Evolutionary conservation across 768 basidiomycete species (phyloP), one percentile per base, ranked within the genome.

Genomic region (Tulasnella calospora): DNA sequence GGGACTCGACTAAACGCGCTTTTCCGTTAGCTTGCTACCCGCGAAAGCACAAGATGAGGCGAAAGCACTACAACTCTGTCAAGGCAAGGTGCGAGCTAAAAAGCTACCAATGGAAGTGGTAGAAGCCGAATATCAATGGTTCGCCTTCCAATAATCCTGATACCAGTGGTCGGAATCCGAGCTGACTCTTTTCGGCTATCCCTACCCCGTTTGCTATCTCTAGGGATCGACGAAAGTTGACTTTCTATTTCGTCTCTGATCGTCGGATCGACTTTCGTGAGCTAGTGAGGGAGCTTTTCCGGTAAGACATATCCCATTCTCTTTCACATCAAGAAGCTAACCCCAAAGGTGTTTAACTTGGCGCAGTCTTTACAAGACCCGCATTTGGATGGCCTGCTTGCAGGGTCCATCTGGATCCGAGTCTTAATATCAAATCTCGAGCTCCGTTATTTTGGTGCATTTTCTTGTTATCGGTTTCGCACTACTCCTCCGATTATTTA

Each of bases 41-140:
- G 87, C 90, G 57, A 99, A 99, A 86, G 87, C 90, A 77, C 91
- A 92, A 82, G 97, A 99, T 84, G 97, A 99, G 85, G 85, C 90
- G 78, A 96, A 96, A 85, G 97, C 97, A 30, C 86, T 99, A 67
- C 91, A 94, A 82, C 86, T 98, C 76, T 98, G 96, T 81, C 91
- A 95, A 84, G 93, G 88, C 79, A 98, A 98, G 84, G 96, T 98
- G 19, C 87, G 91, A 75, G 94, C 95, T 84, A 94, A 96, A 86
- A 95, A 95, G 83, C 86, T 98, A 83, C 96, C 96, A 23, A 99
- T 99, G 97, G 95, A 98, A 84, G 96, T 99, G 79, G 91, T 98
- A 72, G 97, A 98, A 84, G 97, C 96, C 41, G 97, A 99, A 85
- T 99, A 96, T 86, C 97, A 99, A 83, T 99, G 96, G 96, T 96